These are phyloP conservation scores for Syzygium grande DNA, from an alignment of 345 rosid species.

Conservation along the genomic window DNA sequence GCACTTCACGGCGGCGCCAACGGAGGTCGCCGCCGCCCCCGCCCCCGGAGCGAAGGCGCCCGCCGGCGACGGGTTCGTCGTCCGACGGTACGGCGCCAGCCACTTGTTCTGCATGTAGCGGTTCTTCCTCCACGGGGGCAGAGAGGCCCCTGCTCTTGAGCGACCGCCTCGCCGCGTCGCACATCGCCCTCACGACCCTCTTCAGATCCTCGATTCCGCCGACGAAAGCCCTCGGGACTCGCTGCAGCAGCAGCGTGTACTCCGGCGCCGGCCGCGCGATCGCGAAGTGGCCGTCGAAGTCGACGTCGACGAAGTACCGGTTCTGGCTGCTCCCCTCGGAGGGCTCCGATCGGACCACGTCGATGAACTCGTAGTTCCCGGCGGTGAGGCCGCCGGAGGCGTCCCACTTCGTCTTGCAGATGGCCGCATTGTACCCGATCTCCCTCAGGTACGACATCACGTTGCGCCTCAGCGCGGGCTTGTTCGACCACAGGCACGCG, in stretches of 20 bases:
- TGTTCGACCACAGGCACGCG: conserved; percentile 21
- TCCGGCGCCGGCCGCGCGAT: conserved; percentile 78
- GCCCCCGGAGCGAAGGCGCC: conserved; percentile 7
- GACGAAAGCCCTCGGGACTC: conserved; percentile 50
- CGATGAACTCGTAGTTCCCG: conserved; percentile 82
- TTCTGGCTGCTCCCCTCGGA: neutral
- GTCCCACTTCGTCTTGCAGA: conserved; percentile 81
- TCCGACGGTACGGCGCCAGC: conserved; percentile 69
- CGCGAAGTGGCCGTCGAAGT: conserved; percentile 65
- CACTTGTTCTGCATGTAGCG: conserved; percentile 89
- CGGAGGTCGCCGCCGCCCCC: neutral
- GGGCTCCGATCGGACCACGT: conserved; percentile 31
- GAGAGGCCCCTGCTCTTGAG: conserved; percentile 49
- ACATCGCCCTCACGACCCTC: conserved; percentile 36
- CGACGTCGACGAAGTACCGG: conserved; percentile 67
- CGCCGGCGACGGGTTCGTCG: conserved; percentile 26
- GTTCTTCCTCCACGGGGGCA: conserved; percentile 94
- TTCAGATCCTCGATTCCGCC: conserved; percentile 60
- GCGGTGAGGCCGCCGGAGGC: conserved; percentile 45
- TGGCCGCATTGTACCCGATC: conserved; percentile 77
- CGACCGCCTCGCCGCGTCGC: conserved; percentile 61
- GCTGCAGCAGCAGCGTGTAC: conserved; percentile 31
- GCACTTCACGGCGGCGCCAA: conserved; percentile 24
- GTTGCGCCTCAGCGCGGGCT: conserved; percentile 34
- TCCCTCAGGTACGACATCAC: conserved; percentile 56